These are phyloP conservation scores for Arthroderma sp. DNA, from an alignment of 2,329 filamentous ascomycete genomes.

Conservation along the genomic window DNA sequence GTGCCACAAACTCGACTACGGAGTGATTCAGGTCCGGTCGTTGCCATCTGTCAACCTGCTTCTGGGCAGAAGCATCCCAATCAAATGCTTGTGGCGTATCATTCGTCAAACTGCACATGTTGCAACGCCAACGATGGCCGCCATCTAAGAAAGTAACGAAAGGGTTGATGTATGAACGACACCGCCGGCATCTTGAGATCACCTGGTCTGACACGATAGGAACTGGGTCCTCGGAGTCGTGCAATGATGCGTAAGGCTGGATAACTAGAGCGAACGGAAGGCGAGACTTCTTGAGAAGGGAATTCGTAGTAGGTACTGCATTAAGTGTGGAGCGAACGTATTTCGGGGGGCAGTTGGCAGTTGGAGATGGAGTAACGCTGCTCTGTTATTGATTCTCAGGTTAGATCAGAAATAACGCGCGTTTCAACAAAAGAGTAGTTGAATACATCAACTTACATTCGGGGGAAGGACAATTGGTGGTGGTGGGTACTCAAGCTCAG, in stretches of 20 bases:
- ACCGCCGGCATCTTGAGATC: slow-evolving; percentile 90
- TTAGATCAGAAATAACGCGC: not conserved
- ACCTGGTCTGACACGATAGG: slow-evolving; percentile 93
- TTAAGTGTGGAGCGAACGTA: slow-evolving; percentile 94
- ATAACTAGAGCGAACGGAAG: slow-evolving; percentile 92
- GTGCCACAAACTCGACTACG: slow-evolving; percentile 95
- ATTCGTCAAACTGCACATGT: slow-evolving; percentile 98
- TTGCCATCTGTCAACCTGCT: slow-evolving; percentile 83
- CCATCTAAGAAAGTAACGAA: slow-evolving; percentile 95
- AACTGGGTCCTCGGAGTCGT: slow-evolving; percentile 81
- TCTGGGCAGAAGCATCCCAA: slow-evolving; percentile 87
- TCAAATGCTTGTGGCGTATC: slow-evolving; percentile 99
- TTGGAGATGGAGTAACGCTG: slow-evolving; percentile 78
- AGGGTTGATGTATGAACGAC: slow-evolving; percentile 93
- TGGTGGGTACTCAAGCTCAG: slow-evolving; percentile 80
- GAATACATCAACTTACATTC: slow-evolving; percentile 52
- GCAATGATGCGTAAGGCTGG: slow-evolving; percentile 84
- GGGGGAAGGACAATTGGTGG: slow-evolving; percentile 82
- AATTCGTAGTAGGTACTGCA: slow-evolving; percentile 81
- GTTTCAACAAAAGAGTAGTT: not conserved
- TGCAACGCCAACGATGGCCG: slow-evolving; percentile 95
- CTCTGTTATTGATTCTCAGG: slow-evolving; percentile 38
- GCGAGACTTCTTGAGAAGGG: slow-evolving; percentile 89
- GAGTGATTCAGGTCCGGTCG: slow-evolving; percentile 85
- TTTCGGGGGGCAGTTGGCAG: slow-evolving; percentile 83